Conservation (phyloP, 495 filamentous ascomycete genomes). For the Opeltia flavorubescens region DNA sequence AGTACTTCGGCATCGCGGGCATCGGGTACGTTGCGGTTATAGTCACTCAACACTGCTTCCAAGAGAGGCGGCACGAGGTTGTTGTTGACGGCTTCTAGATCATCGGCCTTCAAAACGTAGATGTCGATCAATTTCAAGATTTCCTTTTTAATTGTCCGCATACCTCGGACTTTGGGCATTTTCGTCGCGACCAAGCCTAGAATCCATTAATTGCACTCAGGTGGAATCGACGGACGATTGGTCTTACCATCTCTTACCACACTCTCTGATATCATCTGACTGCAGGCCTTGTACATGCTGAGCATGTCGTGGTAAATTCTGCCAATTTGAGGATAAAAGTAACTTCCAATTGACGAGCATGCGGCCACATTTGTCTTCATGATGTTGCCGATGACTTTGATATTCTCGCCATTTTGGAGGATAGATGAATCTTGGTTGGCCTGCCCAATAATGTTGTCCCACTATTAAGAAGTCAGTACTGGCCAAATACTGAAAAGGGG, state of each 20-base stretch:
- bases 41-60: slow-evolving; percentile 87
- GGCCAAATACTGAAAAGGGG: not conserved
- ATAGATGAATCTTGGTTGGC: slow-evolving; percentile 70
- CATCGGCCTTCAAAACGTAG: slow-evolving; percentile 95
- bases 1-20: slow-evolving; percentile 94
- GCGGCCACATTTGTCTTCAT: slow-evolving; percentile 99
- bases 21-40: slow-evolving; percentile 91
- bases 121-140: slow-evolving; percentile 96
- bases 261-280: slow-evolving; percentile 82
- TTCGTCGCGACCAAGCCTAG: slow-evolving; percentile 86
- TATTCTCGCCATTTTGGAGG: slow-evolving; percentile 81
- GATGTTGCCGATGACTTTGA: slow-evolving; percentile 97
- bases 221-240: not conserved
- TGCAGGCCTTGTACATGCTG: slow-evolving; percentile 95
- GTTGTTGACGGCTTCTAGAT: slow-evolving; percentile 77
- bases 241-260: slow-evolving; percentile 69
- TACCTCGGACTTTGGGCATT: slow-evolving; percentile 85
- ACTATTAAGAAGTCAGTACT: slow-evolving; percentile 28
- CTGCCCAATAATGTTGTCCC: slow-evolving; percentile 80
- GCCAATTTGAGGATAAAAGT: slow-evolving; percentile 98
- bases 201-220: slow-evolving; percentile 15
- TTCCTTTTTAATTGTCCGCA: slow-evolving; percentile 98
- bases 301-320: slow-evolving; percentile 98
- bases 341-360: slow-evolving; percentile 86
- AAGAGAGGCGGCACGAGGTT: slow-evolving; percentile 96